Conservation (phyloP, 495 filamentous ascomycete species). For the Penicilliopsis zonata region DNA sequence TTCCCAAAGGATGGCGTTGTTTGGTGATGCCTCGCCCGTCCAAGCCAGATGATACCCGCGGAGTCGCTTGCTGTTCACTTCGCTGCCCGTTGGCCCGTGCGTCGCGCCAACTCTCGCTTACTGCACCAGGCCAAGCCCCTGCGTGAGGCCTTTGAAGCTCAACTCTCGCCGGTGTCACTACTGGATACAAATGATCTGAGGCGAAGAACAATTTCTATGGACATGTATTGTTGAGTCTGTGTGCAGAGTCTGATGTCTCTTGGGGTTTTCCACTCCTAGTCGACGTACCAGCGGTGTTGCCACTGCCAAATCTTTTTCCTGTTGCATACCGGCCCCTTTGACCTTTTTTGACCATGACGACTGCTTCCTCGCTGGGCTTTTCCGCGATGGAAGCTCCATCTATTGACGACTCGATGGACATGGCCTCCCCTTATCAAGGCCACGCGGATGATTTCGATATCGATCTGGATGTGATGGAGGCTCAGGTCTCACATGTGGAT, state of each 20-base stretch:
- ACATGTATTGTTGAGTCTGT: too few species aligned
- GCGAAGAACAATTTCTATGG: too few species aligned
- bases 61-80: constrained; percentile 38
- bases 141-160: too few species aligned
- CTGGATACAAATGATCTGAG: too few species aligned
- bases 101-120: constrained; percentile 31
- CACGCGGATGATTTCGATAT: constrained; percentile 61
- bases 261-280: neutral
- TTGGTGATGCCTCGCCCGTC: constrained; percentile 7
- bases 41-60: constrained; percentile 19
- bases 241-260: neutral
- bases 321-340: constrained; percentile 3
- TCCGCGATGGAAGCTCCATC: constrained; percentile 29
- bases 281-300: constrained; percentile 2
- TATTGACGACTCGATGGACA: constrained; percentile 41
- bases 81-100: constrained; percentile 27
- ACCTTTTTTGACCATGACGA: constrained; percentile 24
- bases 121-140: too few species aligned
- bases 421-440: constrained; percentile 34
- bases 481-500: constrained; percentile 36
- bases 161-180: too few species aligned
- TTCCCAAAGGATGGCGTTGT: constrained; percentile 2
- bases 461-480: constrained; percentile 55
- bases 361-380: constrained; percentile 19
- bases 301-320: constrained; percentile 11